These are phyloP conservation scores for Solanum infundibuliforme DNA, from an alignment of 257 asterid species.

Conservation along the genomic window DNA sequence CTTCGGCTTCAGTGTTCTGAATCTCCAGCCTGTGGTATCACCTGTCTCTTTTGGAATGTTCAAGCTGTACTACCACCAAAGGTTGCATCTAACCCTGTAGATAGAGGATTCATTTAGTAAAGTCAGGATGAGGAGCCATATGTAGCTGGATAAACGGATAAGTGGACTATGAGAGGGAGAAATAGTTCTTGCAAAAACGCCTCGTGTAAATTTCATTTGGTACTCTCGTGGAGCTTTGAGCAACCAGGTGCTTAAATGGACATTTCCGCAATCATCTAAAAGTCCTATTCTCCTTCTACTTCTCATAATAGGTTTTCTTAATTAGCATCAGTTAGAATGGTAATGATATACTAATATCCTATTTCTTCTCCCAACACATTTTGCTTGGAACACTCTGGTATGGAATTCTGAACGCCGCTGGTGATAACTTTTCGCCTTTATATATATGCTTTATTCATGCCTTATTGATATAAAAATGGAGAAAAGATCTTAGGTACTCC, in stretches of 20 bases:
- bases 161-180: background rate
- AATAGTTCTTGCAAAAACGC: background rate
- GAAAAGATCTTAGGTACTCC: background rate
- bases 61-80: constrained; percentile 21
- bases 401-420: background rate
- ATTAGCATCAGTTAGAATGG: background rate
- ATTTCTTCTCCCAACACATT: background rate
- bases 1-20: constrained; percentile 42
- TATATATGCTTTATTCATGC: background rate
- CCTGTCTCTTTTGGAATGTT: constrained; percentile 1
- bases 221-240: background rate
- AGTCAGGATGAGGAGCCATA: constrained; percentile 12
- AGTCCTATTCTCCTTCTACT: background rate
- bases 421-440: background rate
- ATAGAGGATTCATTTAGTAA: constrained; percentile 23
- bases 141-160: background rate
- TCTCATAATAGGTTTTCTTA: background rate
- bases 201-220: background rate
- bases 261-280: background rate
- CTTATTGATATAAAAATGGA: background rate
- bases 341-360: background rate
- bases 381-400: background rate
- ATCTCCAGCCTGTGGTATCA: constrained; percentile 30
- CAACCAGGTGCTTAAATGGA: background rate
- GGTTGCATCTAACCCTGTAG: constrained; percentile 11